Conservation (phyloP, 805 yeast genomes). For the Jamesozyma rosinii region DNA sequence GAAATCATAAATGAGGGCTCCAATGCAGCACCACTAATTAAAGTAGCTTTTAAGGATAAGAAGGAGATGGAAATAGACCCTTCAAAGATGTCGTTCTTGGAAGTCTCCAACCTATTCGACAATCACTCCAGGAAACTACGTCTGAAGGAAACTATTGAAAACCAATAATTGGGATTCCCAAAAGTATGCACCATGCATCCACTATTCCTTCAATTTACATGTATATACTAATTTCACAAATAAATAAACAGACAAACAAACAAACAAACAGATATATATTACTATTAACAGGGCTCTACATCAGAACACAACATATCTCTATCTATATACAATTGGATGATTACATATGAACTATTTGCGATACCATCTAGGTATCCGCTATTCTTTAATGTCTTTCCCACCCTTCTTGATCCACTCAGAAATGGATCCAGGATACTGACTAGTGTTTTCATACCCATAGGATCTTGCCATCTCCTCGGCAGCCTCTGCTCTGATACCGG, state of each 20-base stretch:
- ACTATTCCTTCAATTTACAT: background rate
- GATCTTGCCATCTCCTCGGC: constrained; percentile 89
- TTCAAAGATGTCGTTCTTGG: constrained; percentile 42
- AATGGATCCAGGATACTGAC: constrained; percentile 80
- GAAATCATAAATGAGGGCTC: constrained; percentile 46
- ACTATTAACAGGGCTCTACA: background rate
- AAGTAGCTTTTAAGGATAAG: constrained; percentile 78
- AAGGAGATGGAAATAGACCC: constrained; percentile 63
- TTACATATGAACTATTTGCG: too few species aligned
- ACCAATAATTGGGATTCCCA: constrained; percentile 8
- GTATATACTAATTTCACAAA: background rate
- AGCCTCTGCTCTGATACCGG: constrained; percentile 83
- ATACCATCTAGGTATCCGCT: too few species aligned
- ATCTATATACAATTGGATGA: too few species aligned
- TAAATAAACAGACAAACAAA: too few species aligned
- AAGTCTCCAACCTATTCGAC: constrained; percentile 60
- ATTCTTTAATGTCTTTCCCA: constrained; percentile 7
- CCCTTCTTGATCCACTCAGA: constrained; percentile 63
- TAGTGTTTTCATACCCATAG: constrained; percentile 77
- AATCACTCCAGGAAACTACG: constrained; percentile 73
- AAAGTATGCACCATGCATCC: background rate
- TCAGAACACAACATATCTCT: background rate
- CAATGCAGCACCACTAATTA: constrained; percentile 50
- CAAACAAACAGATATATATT: too few species aligned
- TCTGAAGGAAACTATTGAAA: constrained; percentile 59